phyloP scores from a whole-genome alignment of 1,284 basidiomycete genomes.

The Athelia psychrophila region DNA sequence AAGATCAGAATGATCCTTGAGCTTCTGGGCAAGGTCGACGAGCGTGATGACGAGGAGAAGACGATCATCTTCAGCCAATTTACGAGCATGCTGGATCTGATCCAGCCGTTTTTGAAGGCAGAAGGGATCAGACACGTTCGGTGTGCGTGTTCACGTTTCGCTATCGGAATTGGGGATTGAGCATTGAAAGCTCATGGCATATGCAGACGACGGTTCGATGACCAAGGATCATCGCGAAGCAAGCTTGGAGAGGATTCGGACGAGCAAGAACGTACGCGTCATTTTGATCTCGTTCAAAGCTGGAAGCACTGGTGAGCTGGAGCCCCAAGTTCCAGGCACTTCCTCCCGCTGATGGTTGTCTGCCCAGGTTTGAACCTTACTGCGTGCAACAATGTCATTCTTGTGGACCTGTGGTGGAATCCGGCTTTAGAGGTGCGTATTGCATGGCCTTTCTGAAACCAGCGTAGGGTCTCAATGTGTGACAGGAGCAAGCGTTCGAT shows the following conservation, averaged over 20 bases:
- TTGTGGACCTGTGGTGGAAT: slow-evolving; percentile 97
- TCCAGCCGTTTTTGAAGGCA: slow-evolving; percentile 78
- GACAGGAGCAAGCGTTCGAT: slow-evolving; percentile 89
- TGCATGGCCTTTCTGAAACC: too few species aligned
- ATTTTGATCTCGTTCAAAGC: slow-evolving; percentile 98
- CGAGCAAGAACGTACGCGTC: slow-evolving; percentile 53
- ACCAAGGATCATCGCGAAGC: slow-evolving; percentile 71
- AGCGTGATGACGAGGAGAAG: slow-evolving; percentile 72
- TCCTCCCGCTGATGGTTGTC: background rate
- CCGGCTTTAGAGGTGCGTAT: slow-evolving; percentile 71
- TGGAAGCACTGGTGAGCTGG: slow-evolving; percentile 73
- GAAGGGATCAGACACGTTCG: slow-evolving; percentile 73
- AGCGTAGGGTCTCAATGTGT: too few species aligned
- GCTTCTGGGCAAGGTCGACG: slow-evolving; percentile 67
- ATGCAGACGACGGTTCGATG: slow-evolving; percentile 86
- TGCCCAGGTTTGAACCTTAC: slow-evolving; percentile 84
- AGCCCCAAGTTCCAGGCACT: background rate
- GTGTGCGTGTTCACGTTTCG: slow-evolving; percentile 57
- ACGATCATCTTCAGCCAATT: slow-evolving; percentile 92
- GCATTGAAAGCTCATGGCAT: background rate
- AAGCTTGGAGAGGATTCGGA: slow-evolving; percentile 74
- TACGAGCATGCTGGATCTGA: slow-evolving; percentile 85
- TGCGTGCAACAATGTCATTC: slow-evolving; percentile 90
- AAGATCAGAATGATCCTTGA: slow-evolving; percentile 86
- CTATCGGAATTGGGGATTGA: background rate